Base-by-base conservation (phyloP, 1,284 basidiomycete genomes). In the Athelia psychrophila region DNA sequence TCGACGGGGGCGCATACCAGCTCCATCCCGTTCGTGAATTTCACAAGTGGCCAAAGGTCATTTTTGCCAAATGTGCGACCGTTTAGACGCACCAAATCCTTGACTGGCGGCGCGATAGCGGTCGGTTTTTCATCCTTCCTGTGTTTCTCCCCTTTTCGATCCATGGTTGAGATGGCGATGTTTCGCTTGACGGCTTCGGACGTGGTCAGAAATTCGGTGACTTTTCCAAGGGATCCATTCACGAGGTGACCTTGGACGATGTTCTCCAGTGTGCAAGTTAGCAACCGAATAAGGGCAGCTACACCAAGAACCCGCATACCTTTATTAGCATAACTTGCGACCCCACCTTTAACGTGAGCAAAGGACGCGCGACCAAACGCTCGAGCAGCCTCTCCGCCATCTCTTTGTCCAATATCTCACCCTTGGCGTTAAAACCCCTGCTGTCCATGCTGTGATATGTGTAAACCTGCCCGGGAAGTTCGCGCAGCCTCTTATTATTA, bases 141-240 rank as follows among this genome's bases (percentile, higher is more conserved):
- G 27, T 13, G 27, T 30, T 30, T n/a, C n/a, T n/a, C 27, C n/a
- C 38, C 38, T 42, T 42, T 42, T 22, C 20, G 16, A 22, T 42
- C 38, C 6, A 42, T 6, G 16, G 38, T 42, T n/a, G 74, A 78
- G 22, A 68, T 62, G 30, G 75, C 70, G 12, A 68, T 73, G 22
- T 68, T 68, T 54, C 73, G 74, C 15, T 58, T 59, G 16, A 67
- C 60, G 4, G 78, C 75, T 48, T 86, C 81, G 16, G 69, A 65
- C 45, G 66, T 57, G n/a, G 61, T 68, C 56, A 51, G 56, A 62
- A 96, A 96, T 0, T 77, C 80, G 18, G 86, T 65, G n/a, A 98
- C 82, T 47, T 78, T 81, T 24, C 95, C 95, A 64, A 95, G 84
- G 22, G 88, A 91, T 0, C 95, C 95, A 63, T 98, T 98, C 47